phyloP scores from a whole-genome alignment of 176 grass and related monocot species.

The Eleusine coracana region DNA sequence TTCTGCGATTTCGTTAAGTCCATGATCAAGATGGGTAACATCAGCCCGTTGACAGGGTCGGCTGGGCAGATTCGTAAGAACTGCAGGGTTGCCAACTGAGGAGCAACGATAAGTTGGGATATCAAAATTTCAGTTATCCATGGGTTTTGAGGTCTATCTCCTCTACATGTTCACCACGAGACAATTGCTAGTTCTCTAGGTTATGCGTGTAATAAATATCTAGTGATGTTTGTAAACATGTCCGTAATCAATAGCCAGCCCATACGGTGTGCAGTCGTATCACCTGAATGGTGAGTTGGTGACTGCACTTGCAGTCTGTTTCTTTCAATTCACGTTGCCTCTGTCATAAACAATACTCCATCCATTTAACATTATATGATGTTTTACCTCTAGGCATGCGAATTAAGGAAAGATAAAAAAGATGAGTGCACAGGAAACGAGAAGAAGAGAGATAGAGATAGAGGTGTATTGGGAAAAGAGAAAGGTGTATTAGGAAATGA shows the following conservation, averaged over 20 bases:
- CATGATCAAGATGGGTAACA: constrained; percentile 89
- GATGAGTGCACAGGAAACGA: too few species aligned
- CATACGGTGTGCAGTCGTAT: neutral
- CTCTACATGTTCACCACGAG: neutral
- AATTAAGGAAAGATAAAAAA: too few species aligned
- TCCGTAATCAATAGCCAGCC: neutral
- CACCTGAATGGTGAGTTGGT: too few species aligned
- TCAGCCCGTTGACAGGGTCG: constrained; percentile 54
- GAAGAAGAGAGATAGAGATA: too few species aligned
- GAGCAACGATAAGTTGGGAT: too few species aligned
- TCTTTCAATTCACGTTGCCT: too few species aligned
- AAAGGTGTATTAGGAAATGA: too few species aligned
- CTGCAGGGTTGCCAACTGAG: constrained; percentile 59
- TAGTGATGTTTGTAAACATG: neutral
- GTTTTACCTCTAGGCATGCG: too few species aligned
- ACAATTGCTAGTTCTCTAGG: neutral
- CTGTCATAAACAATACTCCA: too few species aligned
- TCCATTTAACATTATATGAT: too few species aligned
- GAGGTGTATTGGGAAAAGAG: too few species aligned
- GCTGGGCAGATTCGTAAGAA: constrained; percentile 61
- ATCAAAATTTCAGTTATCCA: neutral
- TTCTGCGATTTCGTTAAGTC: constrained; percentile 65
- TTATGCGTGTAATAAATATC: neutral
- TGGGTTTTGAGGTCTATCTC: neutral
- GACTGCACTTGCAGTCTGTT: too few species aligned